Evolutionary conservation across 1,139 yeast species (phyloP).

Genomic region (Komagataea norvegica): DNA sequence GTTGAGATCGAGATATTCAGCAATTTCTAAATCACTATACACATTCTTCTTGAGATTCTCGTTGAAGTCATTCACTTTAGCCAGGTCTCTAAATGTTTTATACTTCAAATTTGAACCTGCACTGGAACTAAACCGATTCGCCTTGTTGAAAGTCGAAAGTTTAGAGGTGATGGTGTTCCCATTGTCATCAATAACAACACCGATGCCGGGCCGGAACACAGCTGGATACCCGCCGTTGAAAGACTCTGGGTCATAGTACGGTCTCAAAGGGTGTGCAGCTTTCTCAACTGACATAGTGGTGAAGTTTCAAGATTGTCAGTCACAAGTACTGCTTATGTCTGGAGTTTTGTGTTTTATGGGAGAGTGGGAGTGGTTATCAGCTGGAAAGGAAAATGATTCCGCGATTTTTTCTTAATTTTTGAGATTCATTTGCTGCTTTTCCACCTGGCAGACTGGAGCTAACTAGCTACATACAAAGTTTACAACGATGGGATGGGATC

Average conservation of each 20-base stretch:
- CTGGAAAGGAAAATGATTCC: conserved; percentile 2
- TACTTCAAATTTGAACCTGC: conserved; percentile 2
- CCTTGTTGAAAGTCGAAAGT: conserved; percentile 17
- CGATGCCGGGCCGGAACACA: conserved; percentile 55
- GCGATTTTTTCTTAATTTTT: too few species aligned
- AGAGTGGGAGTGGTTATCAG: too few species aligned
- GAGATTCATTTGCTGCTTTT: too few species aligned
- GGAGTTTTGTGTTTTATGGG: too few species aligned
- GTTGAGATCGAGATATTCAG: conserved; percentile 57
- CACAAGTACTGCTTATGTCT: not conserved
- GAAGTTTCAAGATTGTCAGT: not conserved
- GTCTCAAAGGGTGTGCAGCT: conserved; percentile 37
- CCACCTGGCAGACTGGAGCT: too few species aligned
- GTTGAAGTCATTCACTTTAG: conserved; percentile 19
- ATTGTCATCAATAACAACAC: conserved; percentile 38
- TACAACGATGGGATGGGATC: not conserved
- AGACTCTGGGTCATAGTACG: conserved; percentile 67
- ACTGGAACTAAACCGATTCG: conserved; percentile 1
- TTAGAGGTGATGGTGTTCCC: conserved; percentile 37
- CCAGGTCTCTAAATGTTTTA: conserved; percentile 17
- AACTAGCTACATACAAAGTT: too few species aligned
- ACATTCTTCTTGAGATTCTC: conserved; percentile 38
- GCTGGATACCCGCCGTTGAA: conserved; percentile 67
- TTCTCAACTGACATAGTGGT: conserved; percentile 3
- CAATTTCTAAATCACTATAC: conserved; percentile 60